Percentiles rank a stretch among this genome's conserved stretches.
phyloP scores from a whole-genome alignment of 2,329 filamentous ascomycete genomes.

The Talaromyces sp. region DNA sequence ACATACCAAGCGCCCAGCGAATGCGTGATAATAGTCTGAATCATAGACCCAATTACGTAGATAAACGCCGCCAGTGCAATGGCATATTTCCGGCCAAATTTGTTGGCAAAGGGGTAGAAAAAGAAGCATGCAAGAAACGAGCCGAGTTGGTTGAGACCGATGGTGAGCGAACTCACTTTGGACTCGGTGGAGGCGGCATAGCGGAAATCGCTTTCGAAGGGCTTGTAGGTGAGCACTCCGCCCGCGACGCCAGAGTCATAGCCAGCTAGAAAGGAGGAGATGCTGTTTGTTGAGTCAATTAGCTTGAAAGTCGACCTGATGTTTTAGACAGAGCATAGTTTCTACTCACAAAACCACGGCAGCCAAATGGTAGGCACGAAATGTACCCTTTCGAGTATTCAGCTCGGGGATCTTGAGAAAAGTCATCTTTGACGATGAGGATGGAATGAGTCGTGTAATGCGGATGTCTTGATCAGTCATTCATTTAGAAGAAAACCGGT shows the following conservation, averaged over 20 bases:
- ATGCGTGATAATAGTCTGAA: conserved; percentile 46
- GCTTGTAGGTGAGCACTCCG: conserved; percentile 42
- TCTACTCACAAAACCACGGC: background rate
- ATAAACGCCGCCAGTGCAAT: conserved; percentile 42
- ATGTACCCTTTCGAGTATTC: no score
- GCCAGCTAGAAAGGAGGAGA: conserved; percentile 26
- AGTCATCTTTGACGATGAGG: no score
- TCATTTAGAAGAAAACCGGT: no score
- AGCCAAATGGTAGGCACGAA: no score
- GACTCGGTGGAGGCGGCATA: conserved; percentile 36
- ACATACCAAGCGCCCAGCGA: conserved; percentile 43
- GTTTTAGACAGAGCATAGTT: background rate
- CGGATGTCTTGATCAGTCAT: no score
- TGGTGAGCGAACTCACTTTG: conserved; percentile 42
- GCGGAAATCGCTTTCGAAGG: conserved; percentile 38
- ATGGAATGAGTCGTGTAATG: no score
- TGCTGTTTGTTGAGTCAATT: background rate
- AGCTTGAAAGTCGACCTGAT: background rate
- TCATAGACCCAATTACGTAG: conserved; percentile 41
- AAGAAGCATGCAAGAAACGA: conserved; percentile 48
- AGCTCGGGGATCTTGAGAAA: no score
- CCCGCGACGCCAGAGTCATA: conserved; percentile 35
- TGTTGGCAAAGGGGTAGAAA: conserved; percentile 45
- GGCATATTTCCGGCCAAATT: conserved; percentile 41
- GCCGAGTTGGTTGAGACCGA: conserved; percentile 47